phyloP scores from a whole-genome alignment of 768 basidiomycete species.

The Pluteus cervinus region DNA sequence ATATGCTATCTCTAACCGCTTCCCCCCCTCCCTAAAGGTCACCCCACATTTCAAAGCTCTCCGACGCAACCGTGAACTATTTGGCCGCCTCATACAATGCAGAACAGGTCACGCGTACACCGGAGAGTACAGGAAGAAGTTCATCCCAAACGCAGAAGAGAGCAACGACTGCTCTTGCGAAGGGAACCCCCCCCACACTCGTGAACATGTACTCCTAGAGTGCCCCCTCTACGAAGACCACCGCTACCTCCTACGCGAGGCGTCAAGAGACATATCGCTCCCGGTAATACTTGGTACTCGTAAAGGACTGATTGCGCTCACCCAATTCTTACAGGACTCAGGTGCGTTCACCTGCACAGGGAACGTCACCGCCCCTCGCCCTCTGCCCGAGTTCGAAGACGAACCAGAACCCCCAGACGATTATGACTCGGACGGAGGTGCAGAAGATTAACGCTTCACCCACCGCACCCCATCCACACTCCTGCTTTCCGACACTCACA shows the following conservation, averaged over 20 bases:
- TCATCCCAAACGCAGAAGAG: constrained; percentile 10
- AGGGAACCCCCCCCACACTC: constrained; percentile 13
- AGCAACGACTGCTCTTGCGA: constrained; percentile 17
- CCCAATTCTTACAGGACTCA: constrained; percentile 11
- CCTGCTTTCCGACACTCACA: no score
- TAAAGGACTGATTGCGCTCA: constrained; percentile 15
- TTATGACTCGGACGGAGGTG: no score
- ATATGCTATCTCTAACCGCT: constrained; percentile 12
- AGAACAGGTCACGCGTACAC: constrained; percentile 19
- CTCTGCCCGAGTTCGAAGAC: no score
- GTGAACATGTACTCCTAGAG: constrained; percentile 16
- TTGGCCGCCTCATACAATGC: constrained; percentile 17
- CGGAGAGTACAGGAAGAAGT: constrained; percentile 19
- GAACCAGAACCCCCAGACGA: no score
- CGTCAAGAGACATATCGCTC: constrained; percentile 9
- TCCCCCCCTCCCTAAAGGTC: constrained; percentile 12
- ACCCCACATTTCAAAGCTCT: constrained; percentile 7
- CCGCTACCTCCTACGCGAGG: no score
- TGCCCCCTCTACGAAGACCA: constrained; percentile 15
- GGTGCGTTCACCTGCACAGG: constrained; percentile 14
- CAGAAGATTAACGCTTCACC: no score
- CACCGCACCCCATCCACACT: no score
- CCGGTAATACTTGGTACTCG: constrained; percentile 15
- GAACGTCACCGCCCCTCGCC: no score
- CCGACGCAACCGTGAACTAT: constrained; percentile 13